Base-by-base conservation (phyloP, 257 asterid species). In the Ophiorrhiza pumila region DNA sequence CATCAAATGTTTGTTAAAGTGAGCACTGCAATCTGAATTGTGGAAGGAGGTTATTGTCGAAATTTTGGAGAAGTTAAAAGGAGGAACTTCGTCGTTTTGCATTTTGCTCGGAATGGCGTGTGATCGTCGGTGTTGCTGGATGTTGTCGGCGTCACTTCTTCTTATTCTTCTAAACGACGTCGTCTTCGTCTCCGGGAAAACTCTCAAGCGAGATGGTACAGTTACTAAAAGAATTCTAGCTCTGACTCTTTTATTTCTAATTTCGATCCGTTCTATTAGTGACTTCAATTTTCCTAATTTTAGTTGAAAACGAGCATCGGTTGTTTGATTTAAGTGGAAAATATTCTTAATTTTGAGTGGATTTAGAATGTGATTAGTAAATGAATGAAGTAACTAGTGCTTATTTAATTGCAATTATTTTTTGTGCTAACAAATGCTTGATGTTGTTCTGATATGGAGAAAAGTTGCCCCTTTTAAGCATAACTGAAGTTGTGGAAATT, bases 191-290 rank as follows among this genome's bases (percentile, higher is more conserved):
- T 60, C 70, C 63, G 83, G 93, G 87, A 91, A 93, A 86, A 93
- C 97, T 62, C 91, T 87, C 58, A 93, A 93, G 82, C 90, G 98
- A 77, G 98, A 89, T 79, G 96, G 98, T 93, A 77, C 77, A 6
- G 55, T 72, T 65, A 22, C 69, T 60, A 65, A 59, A 73, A 76
- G 69, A 17, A 63, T 49, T 32, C 14, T 5, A 11, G 3, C 45
- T 41, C 65, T 32, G 8, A 47, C 57, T 49, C 41, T 45, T 13
- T 43, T 71, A 25, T 47, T 25, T 39, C 18, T 39, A 18, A 17
- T 78, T 23, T 75, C 18, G 76, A 65, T 29, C 57, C 12, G 34
- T 65, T 67, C 5, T 9, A 9, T 34, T 13, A 12, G 22, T 7
- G 34, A 52, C 35, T 64, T 23, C 32, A 22, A 39, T 53, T 53